phyloP scores from a whole-genome alignment of 495 filamentous ascomycete genomes.

The Penicillium desertorum region DNA sequence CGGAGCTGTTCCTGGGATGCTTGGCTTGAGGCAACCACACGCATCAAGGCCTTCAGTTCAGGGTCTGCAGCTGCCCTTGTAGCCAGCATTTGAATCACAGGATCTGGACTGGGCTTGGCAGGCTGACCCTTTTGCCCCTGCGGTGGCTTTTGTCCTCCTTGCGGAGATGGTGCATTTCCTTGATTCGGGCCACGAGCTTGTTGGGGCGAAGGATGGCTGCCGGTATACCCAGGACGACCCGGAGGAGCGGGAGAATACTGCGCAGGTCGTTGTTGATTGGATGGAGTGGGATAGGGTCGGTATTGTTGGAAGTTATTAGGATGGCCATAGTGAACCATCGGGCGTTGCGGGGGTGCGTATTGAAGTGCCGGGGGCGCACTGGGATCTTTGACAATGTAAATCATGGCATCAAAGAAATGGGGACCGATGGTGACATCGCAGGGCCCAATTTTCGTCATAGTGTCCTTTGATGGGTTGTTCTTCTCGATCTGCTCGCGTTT shows the following conservation, averaged over 20 bases:
- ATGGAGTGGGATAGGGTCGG: constrained; percentile 48
- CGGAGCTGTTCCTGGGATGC: constrained; percentile 78
- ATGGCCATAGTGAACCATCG: constrained; percentile 71
- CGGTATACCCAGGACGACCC: constrained; percentile 33
- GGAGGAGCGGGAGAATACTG: constrained; percentile 32
- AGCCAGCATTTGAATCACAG: constrained; percentile 92
- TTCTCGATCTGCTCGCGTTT: constrained; percentile 68
- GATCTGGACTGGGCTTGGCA: constrained; percentile 67
- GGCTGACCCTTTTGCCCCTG: constrained; percentile 41
- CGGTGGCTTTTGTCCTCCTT: constrained; percentile 35
- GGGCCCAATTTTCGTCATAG: constrained; percentile 78
- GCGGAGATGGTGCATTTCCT: constrained; percentile 26
- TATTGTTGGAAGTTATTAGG: constrained; percentile 54
- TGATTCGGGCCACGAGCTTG: constrained; percentile 33
- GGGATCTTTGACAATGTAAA: constrained; percentile 80
- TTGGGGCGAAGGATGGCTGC: constrained; percentile 32
- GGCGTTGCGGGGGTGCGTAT: constrained; percentile 51
- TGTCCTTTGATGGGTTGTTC: constrained; percentile 81
- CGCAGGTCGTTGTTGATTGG: constrained; percentile 38
- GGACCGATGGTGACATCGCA: constrained; percentile 85
- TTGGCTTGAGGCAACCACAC: constrained; percentile 84
- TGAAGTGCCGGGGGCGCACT: constrained; percentile 50
- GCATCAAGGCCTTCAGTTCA: constrained; percentile 93
- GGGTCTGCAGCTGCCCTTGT: constrained; percentile 82
- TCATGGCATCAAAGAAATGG: constrained; percentile 82